Conservation (phyloP, 441 rosid species). For the Rhodomyrtus psidioides region DNA sequence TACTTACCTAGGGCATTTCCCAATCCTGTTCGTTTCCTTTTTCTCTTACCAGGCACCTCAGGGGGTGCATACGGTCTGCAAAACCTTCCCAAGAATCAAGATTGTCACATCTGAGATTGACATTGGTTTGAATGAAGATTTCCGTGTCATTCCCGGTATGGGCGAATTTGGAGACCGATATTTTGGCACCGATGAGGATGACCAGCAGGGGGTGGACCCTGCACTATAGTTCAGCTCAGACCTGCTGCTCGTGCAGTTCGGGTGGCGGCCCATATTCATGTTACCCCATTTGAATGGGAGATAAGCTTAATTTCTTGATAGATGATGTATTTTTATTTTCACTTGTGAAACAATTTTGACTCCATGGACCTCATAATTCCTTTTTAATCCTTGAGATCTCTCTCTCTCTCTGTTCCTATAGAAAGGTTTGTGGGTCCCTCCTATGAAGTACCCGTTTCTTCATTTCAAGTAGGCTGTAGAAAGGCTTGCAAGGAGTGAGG, state of each 20-base stretch:
- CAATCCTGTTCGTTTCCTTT: not conserved
- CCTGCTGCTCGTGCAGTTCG: not conserved
- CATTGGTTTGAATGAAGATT: conserved; percentile 72
- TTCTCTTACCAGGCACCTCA: conserved; percentile 76
- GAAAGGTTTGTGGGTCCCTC: not conserved
- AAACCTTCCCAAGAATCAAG: conserved; percentile 82
- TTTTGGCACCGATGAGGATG: conserved; percentile 91
- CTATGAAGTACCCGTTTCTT: not conserved
- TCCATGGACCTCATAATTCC: conserved; percentile 1
- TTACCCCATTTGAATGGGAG: not conserved
- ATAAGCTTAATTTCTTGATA: not conserved
- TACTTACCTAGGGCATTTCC: not conserved
- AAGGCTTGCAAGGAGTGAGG: not conserved
- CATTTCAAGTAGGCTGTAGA: not conserved
- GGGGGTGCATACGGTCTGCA: conserved; percentile 96
- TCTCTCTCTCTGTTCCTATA: not conserved
- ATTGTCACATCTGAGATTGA: conserved; percentile 96
- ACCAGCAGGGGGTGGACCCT: conserved; percentile 23
- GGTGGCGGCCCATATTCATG: not conserved
- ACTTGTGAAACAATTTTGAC: conserved; percentile 35
- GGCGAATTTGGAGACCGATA: conserved; percentile 98
- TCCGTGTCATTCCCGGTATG: conserved; percentile 94
- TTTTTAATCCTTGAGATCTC: not conserved
- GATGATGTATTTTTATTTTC: conserved; percentile 3
- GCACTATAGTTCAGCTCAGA: not conserved